Base-by-base conservation (phyloP, 805 yeast genomes). In the Pichia membranifaciens region DNA sequence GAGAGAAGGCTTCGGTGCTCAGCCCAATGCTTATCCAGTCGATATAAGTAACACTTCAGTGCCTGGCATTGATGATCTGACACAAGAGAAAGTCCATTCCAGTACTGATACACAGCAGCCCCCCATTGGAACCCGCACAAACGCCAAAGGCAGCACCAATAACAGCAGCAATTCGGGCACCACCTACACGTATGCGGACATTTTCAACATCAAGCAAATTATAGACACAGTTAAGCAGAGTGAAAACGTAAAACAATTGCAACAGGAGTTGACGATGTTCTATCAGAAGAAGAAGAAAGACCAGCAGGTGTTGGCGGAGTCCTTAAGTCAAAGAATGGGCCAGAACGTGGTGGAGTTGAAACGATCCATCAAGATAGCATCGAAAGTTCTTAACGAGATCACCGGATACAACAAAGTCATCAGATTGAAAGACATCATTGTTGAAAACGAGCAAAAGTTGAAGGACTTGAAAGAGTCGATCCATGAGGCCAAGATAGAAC, bases 371-470 rank as follows among this genome's bases (percentile, higher is more conserved):
- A 71, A 76, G 45, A 73, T 79, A 0, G 83, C 86, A 0, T 75
- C 87, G 0, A 73, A 78, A 50, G 77, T 90, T 2, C 71, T 91
- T 31, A 93, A 93, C 58, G 96, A 89, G 56, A 82, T 89, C 10
- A 91, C 99, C 0, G 99, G 99, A 0, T 93, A 93, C 63, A 75
- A 88, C 0, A 72, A 82, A 17, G 87, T 93, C 48, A 95, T 87
- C 58, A 70, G 73, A 49, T 66, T 91, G 56, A 83, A 88, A 63
- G 62, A 70, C 25, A 66, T 76, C 1, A 87, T 93, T 28, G 79
- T 75, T 8, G 54, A 57, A 3, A 62, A 69, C 38, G 97, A 91
- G 56, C 51, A 52, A 13, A 70, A 73, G 29, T 62, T 87, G 35
- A 68, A 69, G 43, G 62, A 60, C 1, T 67, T 79, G 4, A 77